These are phyloP conservation scores for Glutinoglossum americanum DNA, from an alignment of 495 filamentous ascomycete genomes.

Conservation along the genomic window DNA sequence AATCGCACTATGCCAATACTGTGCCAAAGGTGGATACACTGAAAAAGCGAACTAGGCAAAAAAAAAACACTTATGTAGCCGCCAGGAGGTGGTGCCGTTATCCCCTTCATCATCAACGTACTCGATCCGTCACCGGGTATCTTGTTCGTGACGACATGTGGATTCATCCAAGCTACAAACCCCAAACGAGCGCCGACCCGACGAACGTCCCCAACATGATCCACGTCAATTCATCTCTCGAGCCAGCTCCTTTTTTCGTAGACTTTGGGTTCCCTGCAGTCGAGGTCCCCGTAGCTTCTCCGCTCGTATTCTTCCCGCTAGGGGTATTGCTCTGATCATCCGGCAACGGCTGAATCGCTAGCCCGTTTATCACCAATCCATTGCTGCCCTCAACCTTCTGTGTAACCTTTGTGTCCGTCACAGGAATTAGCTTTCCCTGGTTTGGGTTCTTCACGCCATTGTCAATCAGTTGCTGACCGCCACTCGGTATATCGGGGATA, in stretches of 20 bases:
- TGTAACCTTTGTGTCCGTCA: slow-evolving; percentile 27
- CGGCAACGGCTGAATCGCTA: slow-evolving; percentile 30
- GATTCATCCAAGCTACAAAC: no score
- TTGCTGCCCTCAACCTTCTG: slow-evolving; percentile 32
- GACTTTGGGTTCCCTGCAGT: neutral
- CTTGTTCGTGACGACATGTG: no score
- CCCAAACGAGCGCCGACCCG: neutral
- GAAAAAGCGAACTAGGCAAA: no score
- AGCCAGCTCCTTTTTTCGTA: neutral
- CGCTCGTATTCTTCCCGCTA: slow-evolving; percentile 15
- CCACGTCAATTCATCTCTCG: neutral
- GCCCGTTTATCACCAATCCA: slow-evolving; percentile 27
- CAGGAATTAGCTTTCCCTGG: slow-evolving; percentile 33
- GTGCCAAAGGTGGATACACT: no score
- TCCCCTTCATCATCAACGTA: no score
- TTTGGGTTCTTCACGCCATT: slow-evolving; percentile 31
- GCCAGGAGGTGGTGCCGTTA: no score
- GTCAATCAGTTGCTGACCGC: slow-evolving; percentile 32
- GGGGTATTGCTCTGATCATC: slow-evolving; percentile 34
- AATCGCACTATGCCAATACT: no score
- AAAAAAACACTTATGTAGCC: no score
- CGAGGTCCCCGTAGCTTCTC: neutral
- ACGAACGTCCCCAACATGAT: neutral
- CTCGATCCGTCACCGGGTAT: no score
- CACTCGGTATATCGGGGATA: slow-evolving; percentile 34